Evolutionary conservation across 148 eudicot genomes (phyloP).

Genomic region (Beta vulgaris): DNA sequence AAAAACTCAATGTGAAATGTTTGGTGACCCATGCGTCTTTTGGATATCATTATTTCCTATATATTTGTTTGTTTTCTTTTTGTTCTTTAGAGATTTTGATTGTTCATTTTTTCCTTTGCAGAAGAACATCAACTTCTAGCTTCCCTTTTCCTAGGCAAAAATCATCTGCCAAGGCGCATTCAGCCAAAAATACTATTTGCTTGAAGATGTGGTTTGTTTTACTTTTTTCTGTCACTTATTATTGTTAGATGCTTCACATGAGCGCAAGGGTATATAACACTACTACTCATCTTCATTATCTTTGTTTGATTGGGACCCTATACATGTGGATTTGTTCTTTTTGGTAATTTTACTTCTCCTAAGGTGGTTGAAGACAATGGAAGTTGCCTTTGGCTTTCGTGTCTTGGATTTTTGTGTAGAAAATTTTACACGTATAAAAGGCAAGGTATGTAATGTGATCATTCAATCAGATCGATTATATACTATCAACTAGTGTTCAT

Average conservation of each 20-base stretch:
- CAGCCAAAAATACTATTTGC: conserved; percentile 11
- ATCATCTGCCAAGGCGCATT: not conserved
- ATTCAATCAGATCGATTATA: not conserved
- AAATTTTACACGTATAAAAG: not conserved
- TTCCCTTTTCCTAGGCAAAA: conserved; percentile 7
- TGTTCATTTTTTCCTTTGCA: not conserved
- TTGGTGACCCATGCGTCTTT: conserved; percentile 13
- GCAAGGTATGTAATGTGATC: not conserved
- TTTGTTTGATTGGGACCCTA: conserved; percentile 15
- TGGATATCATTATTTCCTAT: no score
- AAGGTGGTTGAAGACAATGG: not conserved
- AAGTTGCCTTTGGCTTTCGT: conserved; percentile 11
- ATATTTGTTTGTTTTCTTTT: not conserved
- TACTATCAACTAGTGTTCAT: no score
- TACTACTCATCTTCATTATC: not conserved
- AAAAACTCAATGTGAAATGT: not conserved
- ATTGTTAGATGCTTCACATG: conserved; percentile 14
- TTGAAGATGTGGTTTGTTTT: conserved; percentile 8
- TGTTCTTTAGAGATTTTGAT: not conserved
- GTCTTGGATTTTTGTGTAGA: conserved; percentile 14
- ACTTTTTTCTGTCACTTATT: not conserved
- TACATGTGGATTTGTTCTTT: conserved; percentile 7
- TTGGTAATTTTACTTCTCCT: not conserved
- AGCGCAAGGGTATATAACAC: not conserved
- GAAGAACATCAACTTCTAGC: not conserved